Base-by-base conservation (phyloP, 257 asterid genomes). In the Capsicum baccatum region DNA sequence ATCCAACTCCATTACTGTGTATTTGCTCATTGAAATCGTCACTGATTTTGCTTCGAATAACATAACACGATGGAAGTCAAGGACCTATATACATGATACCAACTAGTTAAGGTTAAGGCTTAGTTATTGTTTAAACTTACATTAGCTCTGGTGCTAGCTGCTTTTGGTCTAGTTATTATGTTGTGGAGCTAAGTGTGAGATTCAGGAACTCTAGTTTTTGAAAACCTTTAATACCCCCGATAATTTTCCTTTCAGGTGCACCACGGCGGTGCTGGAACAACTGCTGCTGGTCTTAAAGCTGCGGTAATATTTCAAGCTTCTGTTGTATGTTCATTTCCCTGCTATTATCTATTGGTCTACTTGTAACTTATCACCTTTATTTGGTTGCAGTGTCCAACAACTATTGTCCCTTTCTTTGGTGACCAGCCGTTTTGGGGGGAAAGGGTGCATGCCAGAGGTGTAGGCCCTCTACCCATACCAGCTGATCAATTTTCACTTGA, bases 191-290 rank as follows among this genome's bases (percentile, higher is more conserved):
- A 71, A 71, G 79, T 44, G 37, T 44, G 56, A 47, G 17, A 71
- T 17, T 54, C 44, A 8, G 64, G 64, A 76, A 8, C 64, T 76
- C 14, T 26, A 7, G 21, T 13, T 48, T 50, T 21, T 12, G n/a
- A 21, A 73, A 21, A 76, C 48, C 64, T 9, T 54, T 52, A 76
- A 26, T 52, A 3, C 13, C 39, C 19, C 60, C 0, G 11, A 70
- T 42, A 70, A 50, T 71, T 69, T 76, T 76, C 64, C 64, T 83
- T 55, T 55, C 84, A 96, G 98, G 98, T 94, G 88, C 98, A 94
- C 89, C 98, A 94, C 79, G 99, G 99, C 71, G 98, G 99, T 59
- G 98, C 99, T 62, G 99, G 98, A 84, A 96, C 99, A 83, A 94
- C 99, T 6, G 99, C 98, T 50, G 98, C 98, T 19, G 97, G 99